These are phyloP conservation scores for Oehlia diaphana DNA, from an alignment of 192 early-diverging fungal species.

Conservation along the genomic window DNA sequence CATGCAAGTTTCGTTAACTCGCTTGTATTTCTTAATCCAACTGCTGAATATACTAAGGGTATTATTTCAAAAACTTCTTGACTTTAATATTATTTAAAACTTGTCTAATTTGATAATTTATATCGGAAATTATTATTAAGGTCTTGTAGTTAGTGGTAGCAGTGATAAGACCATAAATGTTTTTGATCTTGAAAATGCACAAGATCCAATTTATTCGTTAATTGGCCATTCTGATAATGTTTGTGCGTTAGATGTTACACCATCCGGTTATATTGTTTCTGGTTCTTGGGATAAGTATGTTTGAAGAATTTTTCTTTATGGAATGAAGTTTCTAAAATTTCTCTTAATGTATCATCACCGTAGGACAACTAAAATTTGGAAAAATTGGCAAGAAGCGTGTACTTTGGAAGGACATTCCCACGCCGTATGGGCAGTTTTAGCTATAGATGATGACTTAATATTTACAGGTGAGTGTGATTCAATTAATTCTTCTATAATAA, in stretches of 20 bases:
- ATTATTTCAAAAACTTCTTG: slow-evolving; percentile 29
- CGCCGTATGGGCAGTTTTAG: slow-evolving; percentile 93
- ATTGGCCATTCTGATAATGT: slow-evolving; percentile 88
- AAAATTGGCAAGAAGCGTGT: slow-evolving; percentile 66
- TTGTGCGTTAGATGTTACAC: slow-evolving; percentile 69
- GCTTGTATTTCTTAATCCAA: slow-evolving; percentile 61
- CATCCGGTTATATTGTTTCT: slow-evolving; percentile 73
- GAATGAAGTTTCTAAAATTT: background rate
- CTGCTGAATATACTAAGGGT: slow-evolving; percentile 63
- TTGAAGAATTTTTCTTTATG: background rate
- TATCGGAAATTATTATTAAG: slow-evolving; percentile 38
- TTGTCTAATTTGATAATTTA: background rate
- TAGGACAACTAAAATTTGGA: slow-evolving; percentile 90
- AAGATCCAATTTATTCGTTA: slow-evolving; percentile 64
- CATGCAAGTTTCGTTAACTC: slow-evolving; percentile 85
- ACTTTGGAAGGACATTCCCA: slow-evolving; percentile 76
- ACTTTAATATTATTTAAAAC: background rate
- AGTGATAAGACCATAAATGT: slow-evolving; percentile 83
- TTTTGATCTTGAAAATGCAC: slow-evolving; percentile 65
- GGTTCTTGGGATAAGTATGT: slow-evolving; percentile 97
- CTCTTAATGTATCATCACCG: background rate
- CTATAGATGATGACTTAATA: slow-evolving; percentile 63
- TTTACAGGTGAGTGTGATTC: slow-evolving; percentile 65
- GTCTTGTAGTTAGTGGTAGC: slow-evolving; percentile 81
- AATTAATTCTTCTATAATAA: background rate